These are phyloP conservation scores for Aspergillus novofumigatus DNA, from an alignment of 2,329 filamentous ascomycete genomes.

Conservation along the genomic window DNA sequence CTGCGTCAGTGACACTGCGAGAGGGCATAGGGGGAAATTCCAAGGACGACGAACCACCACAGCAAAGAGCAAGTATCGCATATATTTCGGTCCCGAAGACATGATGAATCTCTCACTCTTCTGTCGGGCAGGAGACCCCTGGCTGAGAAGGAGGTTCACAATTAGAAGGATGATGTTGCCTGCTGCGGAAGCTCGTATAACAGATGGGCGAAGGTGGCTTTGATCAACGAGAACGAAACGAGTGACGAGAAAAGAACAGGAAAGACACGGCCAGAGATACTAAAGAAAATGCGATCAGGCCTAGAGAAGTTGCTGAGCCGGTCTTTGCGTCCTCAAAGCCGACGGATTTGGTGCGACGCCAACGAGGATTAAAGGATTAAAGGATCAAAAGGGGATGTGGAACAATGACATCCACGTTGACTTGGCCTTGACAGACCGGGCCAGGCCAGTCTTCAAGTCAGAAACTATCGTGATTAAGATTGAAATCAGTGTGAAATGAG, in stretches of 20 bases:
- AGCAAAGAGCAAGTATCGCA: slow-evolving; percentile 71
- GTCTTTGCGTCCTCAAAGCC: neutral
- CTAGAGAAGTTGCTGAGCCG: neutral
- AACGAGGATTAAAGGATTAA: neutral
- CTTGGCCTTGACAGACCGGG: neutral
- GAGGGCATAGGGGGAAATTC: neutral
- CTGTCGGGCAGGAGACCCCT: neutral
- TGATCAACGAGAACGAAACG: neutral
- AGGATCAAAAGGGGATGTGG: neutral
- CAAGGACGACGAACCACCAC: slow-evolving; percentile 63
- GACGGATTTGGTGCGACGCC: neutral
- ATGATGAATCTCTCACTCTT: slow-evolving; percentile 16
- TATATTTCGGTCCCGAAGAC: slow-evolving; percentile 37
- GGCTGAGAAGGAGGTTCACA: neutral
- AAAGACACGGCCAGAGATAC: slow-evolving; percentile 10
- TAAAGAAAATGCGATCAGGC: slow-evolving; percentile 14
- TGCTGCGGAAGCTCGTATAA: neutral
- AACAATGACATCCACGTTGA: neutral
- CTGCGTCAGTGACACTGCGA: neutral
- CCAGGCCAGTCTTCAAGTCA: neutral
- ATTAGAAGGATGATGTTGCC: neutral
- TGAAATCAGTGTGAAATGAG: neutral
- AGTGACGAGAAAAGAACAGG: neutral
- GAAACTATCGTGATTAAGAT: neutral
- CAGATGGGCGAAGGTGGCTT: neutral